These are phyloP conservation scores for Fusarium buxicola DNA, from an alignment of 2,329 filamentous ascomycete species.

Conservation along the genomic window DNA sequence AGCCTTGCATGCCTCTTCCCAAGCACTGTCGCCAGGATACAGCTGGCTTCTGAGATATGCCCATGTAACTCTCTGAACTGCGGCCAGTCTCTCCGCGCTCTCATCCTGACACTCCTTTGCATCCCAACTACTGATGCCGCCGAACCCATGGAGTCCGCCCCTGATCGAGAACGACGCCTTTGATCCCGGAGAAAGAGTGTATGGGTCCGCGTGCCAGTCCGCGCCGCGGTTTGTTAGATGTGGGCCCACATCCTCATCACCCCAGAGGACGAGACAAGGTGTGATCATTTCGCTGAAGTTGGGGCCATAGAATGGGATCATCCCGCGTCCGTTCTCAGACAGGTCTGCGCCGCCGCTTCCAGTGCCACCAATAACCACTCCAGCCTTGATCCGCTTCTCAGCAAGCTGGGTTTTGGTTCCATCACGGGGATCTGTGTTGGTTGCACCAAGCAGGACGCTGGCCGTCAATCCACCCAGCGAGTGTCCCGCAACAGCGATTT, in stretches of 20 bases:
- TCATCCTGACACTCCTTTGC: slow-evolving; percentile 43
- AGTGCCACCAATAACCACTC: slow-evolving; percentile 39
- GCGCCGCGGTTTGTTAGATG: slow-evolving; percentile 38
- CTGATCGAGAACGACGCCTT: slow-evolving; percentile 39
- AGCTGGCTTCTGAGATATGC: slow-evolving; percentile 42
- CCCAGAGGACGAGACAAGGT: slow-evolving; percentile 40
- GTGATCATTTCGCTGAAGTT: slow-evolving; percentile 39
- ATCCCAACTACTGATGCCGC: slow-evolving; percentile 45
- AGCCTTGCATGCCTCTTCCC: slow-evolving; percentile 33
- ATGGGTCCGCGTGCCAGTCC: slow-evolving; percentile 44
- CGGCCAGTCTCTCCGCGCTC: slow-evolving; percentile 36
- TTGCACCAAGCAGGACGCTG: slow-evolving; percentile 33
- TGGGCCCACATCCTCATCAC: slow-evolving; percentile 38
- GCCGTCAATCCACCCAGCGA: slow-evolving; percentile 41
- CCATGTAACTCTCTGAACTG: slow-evolving; percentile 42
- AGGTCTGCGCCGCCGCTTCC: slow-evolving; percentile 32
- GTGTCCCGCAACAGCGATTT: slow-evolving; percentile 42
- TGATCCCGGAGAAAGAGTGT: slow-evolving; percentile 24
- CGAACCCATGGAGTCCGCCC: slow-evolving; percentile 43
- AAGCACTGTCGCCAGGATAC: slow-evolving; percentile 32
- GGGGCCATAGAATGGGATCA: slow-evolving; percentile 37
- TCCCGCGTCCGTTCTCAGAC: slow-evolving; percentile 12
- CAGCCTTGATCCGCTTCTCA: slow-evolving; percentile 43
- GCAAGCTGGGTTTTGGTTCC: slow-evolving; percentile 19
- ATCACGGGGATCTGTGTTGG: slow-evolving; percentile 40